Evolutionary conservation across 768 basidiomycete species (phyloP).

Genomic region (Serpula lacrymans): DNA sequence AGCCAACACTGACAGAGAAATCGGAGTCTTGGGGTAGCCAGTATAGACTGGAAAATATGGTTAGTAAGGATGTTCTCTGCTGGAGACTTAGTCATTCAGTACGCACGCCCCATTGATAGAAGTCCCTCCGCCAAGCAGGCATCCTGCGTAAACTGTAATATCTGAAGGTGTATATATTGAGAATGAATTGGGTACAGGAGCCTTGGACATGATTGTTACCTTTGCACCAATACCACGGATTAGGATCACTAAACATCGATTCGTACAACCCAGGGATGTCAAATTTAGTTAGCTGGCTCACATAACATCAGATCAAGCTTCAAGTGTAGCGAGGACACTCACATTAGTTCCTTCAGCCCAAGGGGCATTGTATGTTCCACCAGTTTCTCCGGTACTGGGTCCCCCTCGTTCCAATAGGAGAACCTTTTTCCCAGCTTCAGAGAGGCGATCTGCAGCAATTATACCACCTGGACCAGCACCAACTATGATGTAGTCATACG

Average conservation of each 20-base stretch:
- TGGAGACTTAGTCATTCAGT: not conserved
- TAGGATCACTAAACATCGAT: slow-evolving; percentile 57
- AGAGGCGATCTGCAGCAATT: slow-evolving; percentile 55
- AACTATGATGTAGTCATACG: slow-evolving; percentile 38
- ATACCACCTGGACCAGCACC: slow-evolving; percentile 59
- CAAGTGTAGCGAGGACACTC: slow-evolving; percentile 7
- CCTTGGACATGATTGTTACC: slow-evolving; percentile 26
- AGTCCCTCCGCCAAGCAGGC: slow-evolving; percentile 60
- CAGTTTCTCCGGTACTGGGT: slow-evolving; percentile 55
- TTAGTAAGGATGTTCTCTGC: not conserved
- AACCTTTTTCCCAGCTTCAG: slow-evolving; percentile 61
- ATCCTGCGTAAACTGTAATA: slow-evolving; percentile 60
- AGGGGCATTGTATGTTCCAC: slow-evolving; percentile 51
- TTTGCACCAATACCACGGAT: slow-evolving; percentile 65
- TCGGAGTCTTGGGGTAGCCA: slow-evolving; percentile 53
- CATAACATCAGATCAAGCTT: not conserved
- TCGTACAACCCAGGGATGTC: slow-evolving; percentile 63
- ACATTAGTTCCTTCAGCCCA: slow-evolving; percentile 49
- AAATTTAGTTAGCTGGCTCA: slow-evolving; percentile 60
- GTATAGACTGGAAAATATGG: slow-evolving; percentile 36
- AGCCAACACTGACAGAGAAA: slow-evolving; percentile 48
- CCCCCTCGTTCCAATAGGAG: slow-evolving; percentile 62
- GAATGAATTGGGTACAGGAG: not conserved
- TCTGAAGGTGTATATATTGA: slow-evolving; percentile 28
- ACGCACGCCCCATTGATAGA: slow-evolving; percentile 62